Percentiles rank a stretch among this genome's conserved stretches.
Evolutionary conservation across 2,329 filamentous ascomycete species (phyloP).

Genomic region (Colletotrichum kahawae): DNA sequence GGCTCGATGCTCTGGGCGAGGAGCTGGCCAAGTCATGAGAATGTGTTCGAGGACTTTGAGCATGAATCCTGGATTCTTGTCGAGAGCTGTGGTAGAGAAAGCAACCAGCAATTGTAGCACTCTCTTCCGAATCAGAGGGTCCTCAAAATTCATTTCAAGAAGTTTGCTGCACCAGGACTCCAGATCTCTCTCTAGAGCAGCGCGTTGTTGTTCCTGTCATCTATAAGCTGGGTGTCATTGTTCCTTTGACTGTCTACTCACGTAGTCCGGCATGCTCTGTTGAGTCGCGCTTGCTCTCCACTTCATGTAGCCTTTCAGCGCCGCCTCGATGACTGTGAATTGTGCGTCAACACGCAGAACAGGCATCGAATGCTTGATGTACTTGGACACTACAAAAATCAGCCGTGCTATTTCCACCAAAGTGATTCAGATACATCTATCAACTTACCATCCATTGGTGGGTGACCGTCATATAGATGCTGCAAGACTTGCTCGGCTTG

Average conservation of each 20-base stretch:
- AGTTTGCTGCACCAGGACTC: constrained; percentile 76
- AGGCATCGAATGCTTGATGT: constrained; percentile 73
- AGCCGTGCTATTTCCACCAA: background rate
- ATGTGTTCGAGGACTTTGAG: constrained; percentile 91
- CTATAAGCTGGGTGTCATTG: background rate
- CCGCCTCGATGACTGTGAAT: constrained; percentile 86
- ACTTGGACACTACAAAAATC: constrained; percentile 51
- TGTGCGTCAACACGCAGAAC: constrained; percentile 85
- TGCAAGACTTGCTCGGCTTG: constrained; percentile 77
- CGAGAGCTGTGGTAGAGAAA: constrained; percentile 81
- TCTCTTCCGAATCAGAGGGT: constrained; percentile 83
- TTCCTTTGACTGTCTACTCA: background rate
- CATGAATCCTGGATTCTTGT: constrained; percentile 80
- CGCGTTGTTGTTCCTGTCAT: constrained; percentile 53
- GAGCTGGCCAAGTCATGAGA: constrained; percentile 78
- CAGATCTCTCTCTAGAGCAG: constrained; percentile 65
- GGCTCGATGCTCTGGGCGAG: constrained; percentile 70
- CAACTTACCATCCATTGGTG: constrained; percentile 67
- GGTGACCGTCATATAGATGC: constrained; percentile 74
- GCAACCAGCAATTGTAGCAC: constrained; percentile 83
- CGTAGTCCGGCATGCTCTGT: constrained; percentile 20
- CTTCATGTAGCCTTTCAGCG: constrained; percentile 85
- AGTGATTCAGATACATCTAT: background rate
- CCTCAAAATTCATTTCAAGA: constrained; percentile 76
- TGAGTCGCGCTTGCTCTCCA: constrained; percentile 57